Base-by-base conservation (phyloP, 129 eudicot species). In the Escallonia rubra region DNA sequence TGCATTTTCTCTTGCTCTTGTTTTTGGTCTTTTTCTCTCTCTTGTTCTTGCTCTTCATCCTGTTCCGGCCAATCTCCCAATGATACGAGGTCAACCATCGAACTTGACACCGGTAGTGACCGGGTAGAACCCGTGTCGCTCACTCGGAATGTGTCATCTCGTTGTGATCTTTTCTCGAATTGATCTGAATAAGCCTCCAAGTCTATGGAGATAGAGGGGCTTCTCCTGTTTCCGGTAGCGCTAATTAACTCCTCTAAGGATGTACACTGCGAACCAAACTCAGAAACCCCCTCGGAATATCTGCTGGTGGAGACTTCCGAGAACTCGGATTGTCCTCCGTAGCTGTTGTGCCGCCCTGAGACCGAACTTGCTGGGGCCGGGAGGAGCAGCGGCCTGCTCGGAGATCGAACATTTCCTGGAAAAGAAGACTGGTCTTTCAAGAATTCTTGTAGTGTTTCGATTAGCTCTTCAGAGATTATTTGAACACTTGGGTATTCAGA, bases 401-500 rank as follows among this genome's bases (percentile, higher is more conserved):
- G 66, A 1, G 74, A 59, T 41, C 44, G 52, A 2, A 55, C 2
- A 53, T 56, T 48, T 5, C 80, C 44, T 2, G 81, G 64, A 43
- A 82, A 86, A 47, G 82, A 74, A 10, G 83, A 71, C 48, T 72
- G 75, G 62, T 86, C 88, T 59, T 81, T 89, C 79, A 89, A 76
- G 49, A 81, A 83, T 38, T 86, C 90, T 60, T 79, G 82, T 5
- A 89, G 63, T 10, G 96, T 80, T 58, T 77, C 81, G 2, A 86
- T 59, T 10, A 89, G 6, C 72, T 89, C 90, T 23, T 74, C 74
- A 0, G 90, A 79, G 50, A 89, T 62, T 3, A 41, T 59, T 52
- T 83, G 81, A 8, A 81, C 78, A 58, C 69, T 81, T 2, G 96
- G 96, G 66, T 86, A 86, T 38, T 86, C 85, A 2, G 80, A 79